These are phyloP conservation scores for Penicillium sumatraense DNA, from an alignment of 2,329 filamentous ascomycete species.

Conservation along the genomic window DNA sequence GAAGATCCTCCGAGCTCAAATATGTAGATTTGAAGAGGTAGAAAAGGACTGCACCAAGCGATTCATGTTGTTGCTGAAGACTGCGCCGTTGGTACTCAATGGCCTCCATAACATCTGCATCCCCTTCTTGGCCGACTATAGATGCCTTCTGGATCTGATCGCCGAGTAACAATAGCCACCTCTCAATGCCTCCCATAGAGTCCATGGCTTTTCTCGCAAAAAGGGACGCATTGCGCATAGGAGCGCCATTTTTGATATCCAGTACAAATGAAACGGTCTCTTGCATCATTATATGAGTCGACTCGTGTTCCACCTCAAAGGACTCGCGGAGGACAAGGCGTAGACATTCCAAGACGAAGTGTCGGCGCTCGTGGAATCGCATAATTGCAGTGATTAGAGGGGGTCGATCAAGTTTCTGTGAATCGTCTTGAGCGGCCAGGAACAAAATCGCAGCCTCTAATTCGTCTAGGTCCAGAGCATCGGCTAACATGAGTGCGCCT, in stretches of 20 bases:
- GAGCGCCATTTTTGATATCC: constrained; percentile 54
- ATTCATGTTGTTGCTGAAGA: constrained; percentile 86
- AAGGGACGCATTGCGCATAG: constrained; percentile 57
- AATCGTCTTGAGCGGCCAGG: constrained; percentile 72
- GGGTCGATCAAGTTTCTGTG: constrained; percentile 70
- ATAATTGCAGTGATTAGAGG: constrained; percentile 80
- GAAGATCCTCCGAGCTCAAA: constrained; percentile 73
- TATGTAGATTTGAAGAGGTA: constrained; percentile 78
- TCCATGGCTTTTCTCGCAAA: constrained; percentile 76
- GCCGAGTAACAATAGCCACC: constrained; percentile 73
- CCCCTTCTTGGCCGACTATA: constrained; percentile 70
- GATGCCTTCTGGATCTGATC: constrained; percentile 77
- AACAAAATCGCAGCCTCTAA: constrained; percentile 78
- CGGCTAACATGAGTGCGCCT: constrained; percentile 77
- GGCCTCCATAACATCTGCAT: constrained; percentile 72
- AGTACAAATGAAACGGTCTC: constrained; percentile 64
- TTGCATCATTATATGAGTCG: constrained; percentile 58
- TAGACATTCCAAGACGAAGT: constrained; percentile 80
- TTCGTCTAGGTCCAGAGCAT: constrained; percentile 90
- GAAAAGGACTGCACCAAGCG: constrained; percentile 77
- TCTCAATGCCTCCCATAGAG: constrained; percentile 76
- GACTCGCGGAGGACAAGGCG: constrained; percentile 76
- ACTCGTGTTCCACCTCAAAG: constrained; percentile 63
- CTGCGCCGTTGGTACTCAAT: constrained; percentile 80
- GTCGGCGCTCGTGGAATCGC: constrained; percentile 83